phyloP scores from a whole-genome alignment of 495 filamentous ascomycete species.

The Penicillium herquei region DNA sequence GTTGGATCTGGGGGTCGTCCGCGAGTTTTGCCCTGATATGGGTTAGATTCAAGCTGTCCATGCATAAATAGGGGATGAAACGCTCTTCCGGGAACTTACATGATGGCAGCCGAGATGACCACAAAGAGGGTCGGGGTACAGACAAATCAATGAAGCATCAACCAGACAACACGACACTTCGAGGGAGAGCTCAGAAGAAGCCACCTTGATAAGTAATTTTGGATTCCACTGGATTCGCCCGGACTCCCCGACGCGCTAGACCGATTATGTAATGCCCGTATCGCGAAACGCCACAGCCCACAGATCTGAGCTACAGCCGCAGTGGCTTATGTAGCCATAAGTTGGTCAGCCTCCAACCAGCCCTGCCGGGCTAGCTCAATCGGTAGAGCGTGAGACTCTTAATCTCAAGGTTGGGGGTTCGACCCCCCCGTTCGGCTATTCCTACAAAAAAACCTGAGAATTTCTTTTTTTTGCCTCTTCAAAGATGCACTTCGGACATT shows the following conservation, averaged over 20 bases:
- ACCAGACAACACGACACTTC: conserved; percentile 11
- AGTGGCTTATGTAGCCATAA: conserved; percentile 5
- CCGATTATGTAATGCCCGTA: conserved; percentile 14
- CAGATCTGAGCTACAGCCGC: background rate
- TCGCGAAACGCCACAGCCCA: background rate
- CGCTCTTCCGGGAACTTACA: conserved; percentile 25
- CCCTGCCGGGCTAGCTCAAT: conserved; percentile 55
- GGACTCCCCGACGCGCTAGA: conserved; percentile 19
- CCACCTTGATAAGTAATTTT: conserved; percentile 38
- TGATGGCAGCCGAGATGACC: conserved; percentile 39
- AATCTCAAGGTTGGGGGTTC: conserved; percentile 61
- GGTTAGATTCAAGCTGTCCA: conserved; percentile 15
- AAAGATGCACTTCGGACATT: background rate
- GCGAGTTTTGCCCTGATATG: conserved; percentile 70
- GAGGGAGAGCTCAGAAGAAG: conserved; percentile 33
- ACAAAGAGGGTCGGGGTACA: conserved; percentile 30
- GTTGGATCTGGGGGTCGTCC: conserved; percentile 83
- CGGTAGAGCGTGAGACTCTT: conserved; percentile 62
- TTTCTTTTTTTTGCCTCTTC: conserved; percentile 25
- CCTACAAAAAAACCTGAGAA: conserved; percentile 22
- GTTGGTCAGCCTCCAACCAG: background rate
- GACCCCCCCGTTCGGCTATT: conserved; percentile 56
- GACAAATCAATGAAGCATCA: conserved; percentile 32
- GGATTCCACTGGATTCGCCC: conserved; percentile 36
- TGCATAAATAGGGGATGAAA: conserved; percentile 11